Conservation (phyloP, 176 grass and related monocot genomes). For the Aegilops tauschii region DNA sequence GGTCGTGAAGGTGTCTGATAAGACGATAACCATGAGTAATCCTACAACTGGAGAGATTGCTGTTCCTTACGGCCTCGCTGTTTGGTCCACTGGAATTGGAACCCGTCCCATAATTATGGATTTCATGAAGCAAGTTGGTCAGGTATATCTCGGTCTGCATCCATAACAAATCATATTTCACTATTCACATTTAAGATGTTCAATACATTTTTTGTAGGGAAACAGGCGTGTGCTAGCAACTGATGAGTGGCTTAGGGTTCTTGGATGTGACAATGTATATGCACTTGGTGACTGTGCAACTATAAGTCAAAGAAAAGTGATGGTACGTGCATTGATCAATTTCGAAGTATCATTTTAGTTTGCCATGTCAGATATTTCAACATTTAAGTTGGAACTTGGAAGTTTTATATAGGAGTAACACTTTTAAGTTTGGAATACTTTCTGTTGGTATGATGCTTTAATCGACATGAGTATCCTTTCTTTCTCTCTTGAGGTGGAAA, state of each 20-base stretch:
- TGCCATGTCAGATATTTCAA: neutral
- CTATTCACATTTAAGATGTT: neutral
- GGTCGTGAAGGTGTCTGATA: conserved; percentile 85
- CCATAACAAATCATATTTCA: neutral
- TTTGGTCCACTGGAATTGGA: conserved; percentile 95
- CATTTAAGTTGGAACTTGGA: neutral
- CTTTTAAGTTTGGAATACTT: neutral
- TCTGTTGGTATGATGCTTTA: neutral
- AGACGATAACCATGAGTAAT: conserved; percentile 75
- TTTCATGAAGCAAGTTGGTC: conserved; percentile 93
- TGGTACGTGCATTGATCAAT: conserved; percentile 47
- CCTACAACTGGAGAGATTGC: conserved; percentile 51
- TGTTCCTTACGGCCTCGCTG: conserved; percentile 87
- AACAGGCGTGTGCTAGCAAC: conserved; percentile 60
- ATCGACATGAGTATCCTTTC: neutral
- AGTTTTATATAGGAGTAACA: neutral
- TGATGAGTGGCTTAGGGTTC: conserved; percentile 81
- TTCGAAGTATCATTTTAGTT: neutral
- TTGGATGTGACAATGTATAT: conserved; percentile 57
- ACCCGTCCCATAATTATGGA: conserved; percentile 75
- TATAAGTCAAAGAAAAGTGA: conserved; percentile 77
- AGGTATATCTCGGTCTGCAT: conserved; percentile 42
- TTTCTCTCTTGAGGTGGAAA: neutral
- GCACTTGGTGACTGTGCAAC: conserved; percentile 78
- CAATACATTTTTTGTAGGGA: conserved; percentile 31